phyloP scores from a whole-genome alignment of 2,329 filamentous ascomycete species.

The Calcarisporium arbuscula region DNA sequence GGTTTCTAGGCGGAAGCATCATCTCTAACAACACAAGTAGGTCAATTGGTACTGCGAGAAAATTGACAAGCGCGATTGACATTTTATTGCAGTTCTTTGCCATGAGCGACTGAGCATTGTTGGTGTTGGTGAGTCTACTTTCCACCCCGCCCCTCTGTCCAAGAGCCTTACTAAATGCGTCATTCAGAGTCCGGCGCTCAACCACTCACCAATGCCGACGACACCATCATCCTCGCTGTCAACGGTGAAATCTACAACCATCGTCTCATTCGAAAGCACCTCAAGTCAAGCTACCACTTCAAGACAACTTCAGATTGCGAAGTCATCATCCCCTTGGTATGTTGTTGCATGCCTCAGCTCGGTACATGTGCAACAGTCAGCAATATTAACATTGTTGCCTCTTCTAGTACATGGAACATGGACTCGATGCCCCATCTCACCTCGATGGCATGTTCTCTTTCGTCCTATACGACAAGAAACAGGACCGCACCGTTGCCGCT shows the following conservation, averaged over 20 bases:
- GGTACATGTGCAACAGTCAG: no score
- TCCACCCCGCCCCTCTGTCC: slow-evolving; percentile 6
- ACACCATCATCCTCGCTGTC: slow-evolving; percentile 83
- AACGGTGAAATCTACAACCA: slow-evolving; percentile 99
- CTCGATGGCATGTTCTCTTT: slow-evolving; percentile 99
- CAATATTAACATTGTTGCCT: not conserved
- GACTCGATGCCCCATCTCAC: slow-evolving; percentile 82
- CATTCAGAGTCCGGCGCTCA: slow-evolving; percentile 82
- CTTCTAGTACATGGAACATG: slow-evolving; percentile 80
- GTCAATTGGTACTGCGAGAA: slow-evolving; percentile 23
- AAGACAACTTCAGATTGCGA: slow-evolving; percentile 99
- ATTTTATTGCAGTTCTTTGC: slow-evolving; percentile 63
- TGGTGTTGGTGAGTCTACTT: slow-evolving; percentile 68
- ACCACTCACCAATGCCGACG: slow-evolving; percentile 88
- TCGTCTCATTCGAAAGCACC: slow-evolving; percentile 80
- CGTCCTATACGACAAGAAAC: slow-evolving; percentile 92
- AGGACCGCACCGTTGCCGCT: slow-evolving; percentile 87
- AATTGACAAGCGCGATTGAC: slow-evolving; percentile 19
- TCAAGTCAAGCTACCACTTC: slow-evolving; percentile 85
- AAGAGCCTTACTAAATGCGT: slow-evolving; percentile 4
- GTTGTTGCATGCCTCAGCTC: no score
- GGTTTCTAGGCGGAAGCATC: slow-evolving; percentile 69
- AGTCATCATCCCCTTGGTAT: slow-evolving; percentile 93
- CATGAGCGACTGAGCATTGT: slow-evolving; percentile 98
- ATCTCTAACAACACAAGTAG: slow-evolving; percentile 86